Conservation (phyloP, 2,329 filamentous ascomycete species). For the Fusarium zealandicum region DNA sequence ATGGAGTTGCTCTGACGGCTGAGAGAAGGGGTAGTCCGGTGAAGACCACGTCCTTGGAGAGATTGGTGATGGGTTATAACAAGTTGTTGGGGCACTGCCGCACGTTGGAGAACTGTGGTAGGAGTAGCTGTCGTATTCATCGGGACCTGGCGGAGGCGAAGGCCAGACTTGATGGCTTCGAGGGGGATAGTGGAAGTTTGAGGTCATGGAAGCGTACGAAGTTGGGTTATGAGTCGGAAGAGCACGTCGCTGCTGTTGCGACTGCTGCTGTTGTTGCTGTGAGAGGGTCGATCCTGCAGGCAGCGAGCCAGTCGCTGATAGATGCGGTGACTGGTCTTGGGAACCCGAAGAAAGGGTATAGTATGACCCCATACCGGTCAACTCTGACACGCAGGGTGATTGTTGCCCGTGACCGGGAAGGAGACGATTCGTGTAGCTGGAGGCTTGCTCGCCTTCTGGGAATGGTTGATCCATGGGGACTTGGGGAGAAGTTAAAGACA, state of each 20-base stretch:
- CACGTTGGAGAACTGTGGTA: slow-evolving; percentile 46
- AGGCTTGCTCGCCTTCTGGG: slow-evolving; percentile 39
- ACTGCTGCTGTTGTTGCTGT: slow-evolving; percentile 27
- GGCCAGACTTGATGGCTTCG: slow-evolving; percentile 43
- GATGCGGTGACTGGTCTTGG: slow-evolving; percentile 33
- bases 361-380: slow-evolving; percentile 39
- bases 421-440: slow-evolving; percentile 45
- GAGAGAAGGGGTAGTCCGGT: slow-evolving; percentile 35
- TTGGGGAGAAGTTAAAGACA: slow-evolving; percentile 23
- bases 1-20: slow-evolving; percentile 28
- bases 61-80: slow-evolving; percentile 42
- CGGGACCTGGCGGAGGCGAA: slow-evolving; percentile 48
- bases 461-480: slow-evolving; percentile 42
- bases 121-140: slow-evolving; percentile 50
- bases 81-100: slow-evolving; percentile 31
- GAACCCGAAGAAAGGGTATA: slow-evolving; percentile 35
- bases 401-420: slow-evolving; percentile 40
- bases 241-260: slow-evolving; percentile 21
- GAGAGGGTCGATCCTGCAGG: slow-evolving; percentile 28
- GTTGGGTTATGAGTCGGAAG: slow-evolving; percentile 27
- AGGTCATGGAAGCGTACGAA: slow-evolving; percentile 34
- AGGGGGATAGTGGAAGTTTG: slow-evolving; percentile 35
- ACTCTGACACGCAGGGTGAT: slow-evolving; percentile 40
- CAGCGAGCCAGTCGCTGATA: slow-evolving; percentile 35
- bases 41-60: slow-evolving; percentile 49